These are phyloP conservation scores for Stemphylium lycopersici DNA, from an alignment of 2,329 filamentous ascomycete genomes.

Conservation along the genomic window DNA sequence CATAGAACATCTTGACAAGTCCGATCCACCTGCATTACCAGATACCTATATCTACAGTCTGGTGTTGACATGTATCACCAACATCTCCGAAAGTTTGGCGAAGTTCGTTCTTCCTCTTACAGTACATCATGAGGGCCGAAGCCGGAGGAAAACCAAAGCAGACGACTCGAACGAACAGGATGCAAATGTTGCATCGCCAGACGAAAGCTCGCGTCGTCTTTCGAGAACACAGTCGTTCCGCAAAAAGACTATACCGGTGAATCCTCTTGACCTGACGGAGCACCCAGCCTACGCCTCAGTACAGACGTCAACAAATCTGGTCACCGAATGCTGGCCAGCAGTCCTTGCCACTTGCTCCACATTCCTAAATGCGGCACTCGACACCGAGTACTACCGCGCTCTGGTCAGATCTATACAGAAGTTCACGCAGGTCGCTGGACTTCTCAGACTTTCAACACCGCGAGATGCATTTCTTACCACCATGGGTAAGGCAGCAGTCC, in stretches of 20 bases:
- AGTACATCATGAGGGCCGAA: conserved; percentile 71
- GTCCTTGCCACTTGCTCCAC: conserved; percentile 94
- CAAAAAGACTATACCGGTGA: conserved; percentile 78
- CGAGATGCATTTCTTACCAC: conserved; percentile 95
- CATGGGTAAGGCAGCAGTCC: conserved; percentile 89
- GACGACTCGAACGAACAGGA: conserved; percentile 36
- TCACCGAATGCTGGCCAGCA: conserved; percentile 94
- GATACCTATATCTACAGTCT: conserved; percentile 95
- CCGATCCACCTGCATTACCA: conserved; percentile 79
- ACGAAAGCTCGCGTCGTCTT: conserved; percentile 37
- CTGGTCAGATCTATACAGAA: conserved; percentile 93
- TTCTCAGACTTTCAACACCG: conserved; percentile 82
- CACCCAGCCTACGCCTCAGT: conserved; percentile 75
- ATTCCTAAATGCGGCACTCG: conserved; percentile 88
- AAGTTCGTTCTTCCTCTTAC: conserved; percentile 93
- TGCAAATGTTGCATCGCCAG: conserved; percentile 32
- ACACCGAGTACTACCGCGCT: conserved; percentile 91
- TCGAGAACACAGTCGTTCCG: conserved; percentile 72
- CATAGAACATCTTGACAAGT: conserved; percentile 93
- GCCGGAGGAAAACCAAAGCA: conserved; percentile 51
- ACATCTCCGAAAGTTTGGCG: conserved; percentile 87
- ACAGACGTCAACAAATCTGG: conserved; percentile 77
- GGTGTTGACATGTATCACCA: conserved; percentile 85
- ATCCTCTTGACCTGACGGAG: conserved; percentile 77
- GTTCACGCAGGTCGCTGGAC: conserved; percentile 90